Conservation (phyloP, 2,329 filamentous ascomycete genomes). For the Celoporthe dispersa region DNA sequence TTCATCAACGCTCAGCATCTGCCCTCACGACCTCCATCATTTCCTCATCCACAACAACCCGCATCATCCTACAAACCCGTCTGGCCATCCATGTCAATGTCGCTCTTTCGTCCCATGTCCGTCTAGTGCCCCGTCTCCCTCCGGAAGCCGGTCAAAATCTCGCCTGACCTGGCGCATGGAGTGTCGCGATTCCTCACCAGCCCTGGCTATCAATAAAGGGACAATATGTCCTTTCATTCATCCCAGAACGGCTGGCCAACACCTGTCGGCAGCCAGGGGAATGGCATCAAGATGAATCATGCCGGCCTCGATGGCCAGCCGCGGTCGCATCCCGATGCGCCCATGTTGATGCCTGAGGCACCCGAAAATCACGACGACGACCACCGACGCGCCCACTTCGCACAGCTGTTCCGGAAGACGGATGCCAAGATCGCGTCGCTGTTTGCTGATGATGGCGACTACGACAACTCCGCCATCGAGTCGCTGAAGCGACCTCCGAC, state of each 20-base stretch:
- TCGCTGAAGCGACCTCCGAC: constrained; percentile 50
- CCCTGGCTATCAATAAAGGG: constrained; percentile 53
- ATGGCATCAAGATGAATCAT: constrained; percentile 56
- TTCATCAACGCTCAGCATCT: constrained; percentile 57
- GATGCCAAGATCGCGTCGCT: constrained; percentile 78
- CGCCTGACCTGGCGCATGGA: constrained; percentile 62
- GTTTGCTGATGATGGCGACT: constrained; percentile 65
- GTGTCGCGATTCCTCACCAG: constrained; percentile 49
- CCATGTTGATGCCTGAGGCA: constrained; percentile 64
- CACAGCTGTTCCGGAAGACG: constrained; percentile 74
- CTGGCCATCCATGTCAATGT: constrained; percentile 57
- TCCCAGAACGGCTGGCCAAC: constrained; percentile 69
- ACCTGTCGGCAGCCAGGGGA: constrained; percentile 54
- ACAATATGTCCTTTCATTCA: constrained; percentile 69
- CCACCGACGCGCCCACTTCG: constrained; percentile 73
- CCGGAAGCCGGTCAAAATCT: constrained; percentile 54
- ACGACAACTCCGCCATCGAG: constrained; percentile 58
- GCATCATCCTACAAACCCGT: constrained; percentile 45
- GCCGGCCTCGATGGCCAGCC: constrained; percentile 64
- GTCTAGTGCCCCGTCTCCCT: constrained; percentile 51
- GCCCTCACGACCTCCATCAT: constrained; percentile 55
- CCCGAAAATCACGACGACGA: constrained; percentile 68
- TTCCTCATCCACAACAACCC: constrained; percentile 43
- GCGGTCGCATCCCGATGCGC: constrained; percentile 54
- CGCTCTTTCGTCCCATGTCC: constrained; percentile 54